Evolutionary conservation across 495 filamentous ascomycete species (phyloP).

Genomic region (Penicillium cosmopolitanum): DNA sequence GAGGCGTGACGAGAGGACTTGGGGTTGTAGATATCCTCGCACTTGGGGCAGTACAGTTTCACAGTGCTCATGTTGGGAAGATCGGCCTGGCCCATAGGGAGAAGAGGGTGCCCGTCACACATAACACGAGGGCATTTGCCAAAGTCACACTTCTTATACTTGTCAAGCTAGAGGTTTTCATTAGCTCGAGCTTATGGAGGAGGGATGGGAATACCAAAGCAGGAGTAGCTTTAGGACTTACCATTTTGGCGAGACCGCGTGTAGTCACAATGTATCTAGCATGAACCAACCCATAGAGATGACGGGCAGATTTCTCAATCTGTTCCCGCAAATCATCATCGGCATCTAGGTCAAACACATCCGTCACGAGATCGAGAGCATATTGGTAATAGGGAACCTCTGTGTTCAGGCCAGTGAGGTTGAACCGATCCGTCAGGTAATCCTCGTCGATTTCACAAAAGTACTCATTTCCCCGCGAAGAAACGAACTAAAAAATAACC

Average conservation of each 20-base stretch:
- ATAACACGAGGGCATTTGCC: slow-evolving; percentile 96
- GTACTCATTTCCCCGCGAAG: slow-evolving; percentile 96
- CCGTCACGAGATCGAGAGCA: slow-evolving; percentile 98
- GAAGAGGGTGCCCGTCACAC: slow-evolving; percentile 86
- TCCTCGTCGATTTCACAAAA: slow-evolving; percentile 99
- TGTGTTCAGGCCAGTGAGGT: slow-evolving; percentile 93
- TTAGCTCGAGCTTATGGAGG: slow-evolving; percentile 1
- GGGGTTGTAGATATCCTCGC: slow-evolving; percentile 98
- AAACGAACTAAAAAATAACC: slow-evolving; percentile 76
- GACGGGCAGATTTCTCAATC: slow-evolving; percentile 96
- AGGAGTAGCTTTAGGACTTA: slow-evolving; percentile 41
- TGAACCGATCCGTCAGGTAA: slow-evolving; percentile 97
- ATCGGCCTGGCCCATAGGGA: slow-evolving; percentile 93
- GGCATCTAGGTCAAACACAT: slow-evolving; percentile 98
- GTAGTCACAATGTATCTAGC: slow-evolving; percentile 98
- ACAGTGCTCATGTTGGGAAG: slow-evolving; percentile 81
- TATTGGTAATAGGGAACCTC: slow-evolving; percentile 99
- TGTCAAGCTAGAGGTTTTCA: slow-evolving; percentile 72
- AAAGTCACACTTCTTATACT: slow-evolving; percentile 98
- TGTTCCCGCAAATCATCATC: slow-evolving; percentile 97
- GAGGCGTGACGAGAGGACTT: slow-evolving; percentile 94
- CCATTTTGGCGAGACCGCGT: slow-evolving; percentile 93
- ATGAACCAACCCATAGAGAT: slow-evolving; percentile 95
- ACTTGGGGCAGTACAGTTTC: slow-evolving; percentile 94
- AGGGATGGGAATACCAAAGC: background rate